Evolutionary conservation across 768 basidiomycete genomes (phyloP).

Genomic region (Mycena galopus): DNA sequence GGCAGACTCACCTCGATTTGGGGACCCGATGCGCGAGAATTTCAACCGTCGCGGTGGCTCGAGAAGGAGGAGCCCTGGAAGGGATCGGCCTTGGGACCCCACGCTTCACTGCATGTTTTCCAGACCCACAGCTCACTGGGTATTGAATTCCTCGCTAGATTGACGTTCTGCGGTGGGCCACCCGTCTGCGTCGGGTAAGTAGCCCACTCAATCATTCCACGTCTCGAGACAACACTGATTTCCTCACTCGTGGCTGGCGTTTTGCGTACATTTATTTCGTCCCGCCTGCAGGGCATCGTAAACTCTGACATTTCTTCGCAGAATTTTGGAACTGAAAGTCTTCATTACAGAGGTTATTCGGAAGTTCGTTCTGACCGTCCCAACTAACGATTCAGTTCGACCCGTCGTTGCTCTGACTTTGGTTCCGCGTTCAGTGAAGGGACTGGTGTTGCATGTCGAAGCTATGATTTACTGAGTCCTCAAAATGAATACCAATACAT

Average conservation of each 20-base stretch:
- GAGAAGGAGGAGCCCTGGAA: constrained; percentile 14
- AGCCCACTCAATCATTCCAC: neutral
- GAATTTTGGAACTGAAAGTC: constrained; percentile 33
- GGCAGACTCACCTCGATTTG: too few species aligned
- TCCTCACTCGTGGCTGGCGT: constrained; percentile 22
- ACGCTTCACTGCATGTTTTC: constrained; percentile 14
- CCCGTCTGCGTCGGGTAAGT: constrained; percentile 7
- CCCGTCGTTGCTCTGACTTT: neutral
- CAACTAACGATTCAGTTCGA: constrained; percentile 10
- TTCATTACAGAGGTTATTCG: constrained; percentile 30
- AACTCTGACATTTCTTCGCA: neutral
- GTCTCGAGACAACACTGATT: neutral
- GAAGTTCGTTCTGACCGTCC: constrained; percentile 26
- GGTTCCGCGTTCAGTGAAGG: neutral
- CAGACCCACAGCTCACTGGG: neutral
- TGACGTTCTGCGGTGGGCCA: constrained; percentile 9
- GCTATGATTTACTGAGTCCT: neutral
- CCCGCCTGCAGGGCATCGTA: neutral
- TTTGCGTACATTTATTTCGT: constrained; percentile 24
- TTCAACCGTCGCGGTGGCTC: constrained; percentile 24
- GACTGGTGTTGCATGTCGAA: constrained; percentile 16
- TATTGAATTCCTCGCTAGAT: neutral
- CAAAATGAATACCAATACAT: too few species aligned
- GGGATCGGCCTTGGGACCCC: neutral
- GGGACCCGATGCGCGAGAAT: too few species aligned